Conservation (phyloP, 2,329 filamentous ascomycete species). For the Fusarium temperatum region DNA sequence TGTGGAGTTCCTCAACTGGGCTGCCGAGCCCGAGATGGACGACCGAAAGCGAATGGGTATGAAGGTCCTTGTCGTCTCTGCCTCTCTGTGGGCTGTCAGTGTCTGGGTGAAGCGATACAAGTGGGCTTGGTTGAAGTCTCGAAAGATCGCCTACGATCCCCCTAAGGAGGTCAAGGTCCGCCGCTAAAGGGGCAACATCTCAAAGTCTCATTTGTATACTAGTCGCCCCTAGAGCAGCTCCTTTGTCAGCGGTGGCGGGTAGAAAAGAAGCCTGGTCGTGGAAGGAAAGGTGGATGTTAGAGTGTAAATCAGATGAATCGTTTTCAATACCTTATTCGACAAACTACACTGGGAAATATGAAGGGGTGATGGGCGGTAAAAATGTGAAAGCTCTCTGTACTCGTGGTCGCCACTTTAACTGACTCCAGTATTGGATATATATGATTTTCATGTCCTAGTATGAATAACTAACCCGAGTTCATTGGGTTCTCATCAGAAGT, state of each 20-base stretch:
- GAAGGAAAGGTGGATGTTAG: constrained; percentile 49
- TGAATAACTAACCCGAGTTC: not conserved
- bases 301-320: constrained; percentile 62
- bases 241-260: constrained; percentile 55
- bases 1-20: constrained; percentile 98
- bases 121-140: constrained; percentile 95
- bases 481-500: not conserved
- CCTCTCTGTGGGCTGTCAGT: constrained; percentile 83
- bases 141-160: constrained; percentile 90
- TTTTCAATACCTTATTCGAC: constrained; percentile 51
- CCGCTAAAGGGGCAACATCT: constrained; percentile 51
- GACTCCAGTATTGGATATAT: not conserved
- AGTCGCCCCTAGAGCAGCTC: constrained; percentile 55
- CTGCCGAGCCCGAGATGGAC: constrained; percentile 98
- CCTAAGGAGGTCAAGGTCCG: constrained; percentile 66
- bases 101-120: constrained; percentile 99
- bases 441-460: not conserved
- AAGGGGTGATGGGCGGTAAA: not conserved
- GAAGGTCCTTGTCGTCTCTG: constrained; percentile 87
- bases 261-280: constrained; percentile 47
- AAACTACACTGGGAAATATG: constrained; percentile 16
- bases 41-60: constrained; percentile 99
- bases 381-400: constrained; percentile 2
- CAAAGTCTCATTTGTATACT: constrained; percentile 52
- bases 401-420: not conserved